Evolutionary conservation across 2,329 filamentous ascomycete genomes (phyloP).

Genomic region (Venturia aucupariae): DNA sequence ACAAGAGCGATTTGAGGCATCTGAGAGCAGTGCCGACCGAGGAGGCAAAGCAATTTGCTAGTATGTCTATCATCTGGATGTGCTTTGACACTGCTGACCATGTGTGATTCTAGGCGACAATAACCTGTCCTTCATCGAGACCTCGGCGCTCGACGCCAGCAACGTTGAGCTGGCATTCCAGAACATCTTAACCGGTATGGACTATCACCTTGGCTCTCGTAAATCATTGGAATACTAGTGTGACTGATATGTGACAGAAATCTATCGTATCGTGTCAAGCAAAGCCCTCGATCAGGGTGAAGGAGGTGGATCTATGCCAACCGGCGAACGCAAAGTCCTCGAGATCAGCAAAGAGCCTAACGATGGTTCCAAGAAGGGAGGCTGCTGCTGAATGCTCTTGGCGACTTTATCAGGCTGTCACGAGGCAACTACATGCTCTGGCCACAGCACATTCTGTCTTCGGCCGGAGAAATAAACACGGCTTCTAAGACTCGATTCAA

Average conservation of each 20-base stretch:
- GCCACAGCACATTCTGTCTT: background rate
- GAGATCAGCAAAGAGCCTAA: conserved; percentile 80
- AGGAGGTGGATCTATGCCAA: conserved; percentile 60
- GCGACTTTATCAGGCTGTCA: background rate
- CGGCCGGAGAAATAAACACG: background rate
- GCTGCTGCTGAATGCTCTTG: conserved; percentile 60
- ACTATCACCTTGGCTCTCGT: background rate
- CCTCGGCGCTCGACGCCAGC: conserved; percentile 94
- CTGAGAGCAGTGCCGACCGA: conserved; percentile 94
- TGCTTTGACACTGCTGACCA: conserved; percentile 6
- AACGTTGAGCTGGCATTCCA: conserved; percentile 99
- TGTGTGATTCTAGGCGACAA: conserved; percentile 63
- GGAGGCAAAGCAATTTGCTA: conserved; percentile 96
- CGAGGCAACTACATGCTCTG: background rate
- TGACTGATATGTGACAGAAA: conserved; percentile 53
- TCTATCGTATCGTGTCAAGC: conserved; percentile 97
- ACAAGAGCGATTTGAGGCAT: conserved; percentile 99
- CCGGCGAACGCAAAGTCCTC: conserved; percentile 69
- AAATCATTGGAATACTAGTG: background rate
- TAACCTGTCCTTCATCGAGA: conserved; percentile 98
- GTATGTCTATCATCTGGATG: conserved; percentile 36
- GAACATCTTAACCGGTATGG: conserved; percentile 93
- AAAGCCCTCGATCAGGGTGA: conserved; percentile 92
- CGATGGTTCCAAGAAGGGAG: conserved; percentile 67
- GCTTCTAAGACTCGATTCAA: background rate